Percentiles rank a stretch among this genome's conserved stretches.
These are phyloP conservation scores for Trametes coccinea DNA, from an alignment of 768 basidiomycete genomes.

Conservation along the genomic window DNA sequence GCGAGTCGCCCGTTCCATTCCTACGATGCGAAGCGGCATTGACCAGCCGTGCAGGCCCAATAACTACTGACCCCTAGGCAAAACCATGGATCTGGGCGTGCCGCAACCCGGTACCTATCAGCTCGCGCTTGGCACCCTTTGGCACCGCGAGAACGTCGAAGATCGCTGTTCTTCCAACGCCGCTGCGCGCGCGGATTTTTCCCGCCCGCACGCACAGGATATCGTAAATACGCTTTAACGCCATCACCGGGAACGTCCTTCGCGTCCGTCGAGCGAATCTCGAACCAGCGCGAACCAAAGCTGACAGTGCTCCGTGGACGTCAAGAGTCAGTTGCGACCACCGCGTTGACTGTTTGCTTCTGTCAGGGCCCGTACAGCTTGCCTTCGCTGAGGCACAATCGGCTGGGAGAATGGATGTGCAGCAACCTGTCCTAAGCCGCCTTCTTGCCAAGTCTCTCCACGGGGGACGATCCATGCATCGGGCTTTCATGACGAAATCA, in stretches of 20 bases:
- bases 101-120: neutral
- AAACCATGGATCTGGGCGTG: neutral
- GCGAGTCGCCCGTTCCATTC: neutral
- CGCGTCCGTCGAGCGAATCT: neutral
- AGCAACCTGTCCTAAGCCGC: neutral
- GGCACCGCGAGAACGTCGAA: constrained; percentile 8
- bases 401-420: neutral
- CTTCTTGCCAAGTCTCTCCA: no score
- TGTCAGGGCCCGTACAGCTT: no score
- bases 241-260: constrained; percentile 3
- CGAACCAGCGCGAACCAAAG: constrained; percentile 8
- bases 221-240: constrained; percentile 22
- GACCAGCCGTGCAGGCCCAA: neutral
- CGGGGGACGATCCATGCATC: no score
- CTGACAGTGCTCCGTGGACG: neutral
- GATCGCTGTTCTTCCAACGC: neutral
- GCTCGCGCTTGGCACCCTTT: neutral
- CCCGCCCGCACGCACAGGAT: neutral
- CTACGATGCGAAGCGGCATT: no score
- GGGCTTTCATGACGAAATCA: no score
- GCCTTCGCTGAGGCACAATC: neutral
- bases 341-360: no score
- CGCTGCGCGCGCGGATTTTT: constrained; percentile 1
- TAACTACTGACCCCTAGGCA: neutral
- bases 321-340: neutral